Base-by-base conservation (phyloP, 768 basidiomycete species). In the Boletus pseudo-olivaceus region DNA sequence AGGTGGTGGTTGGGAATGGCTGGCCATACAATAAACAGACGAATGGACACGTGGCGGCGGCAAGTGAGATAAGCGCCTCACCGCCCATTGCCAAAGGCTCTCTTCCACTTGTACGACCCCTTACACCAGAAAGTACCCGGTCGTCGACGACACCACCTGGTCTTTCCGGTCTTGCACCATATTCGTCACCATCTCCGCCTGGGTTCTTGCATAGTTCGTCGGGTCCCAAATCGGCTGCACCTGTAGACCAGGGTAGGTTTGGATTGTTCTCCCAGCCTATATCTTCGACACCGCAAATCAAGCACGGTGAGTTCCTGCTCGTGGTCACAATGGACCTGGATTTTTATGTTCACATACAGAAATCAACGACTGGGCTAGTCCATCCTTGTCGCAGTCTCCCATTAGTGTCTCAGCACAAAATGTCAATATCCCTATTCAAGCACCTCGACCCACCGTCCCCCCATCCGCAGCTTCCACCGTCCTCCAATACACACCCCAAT, bases 1-100 rank as follows among this genome's bases (percentile, higher is more conserved):
- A 62, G 35, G 64, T 67, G 44, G 64, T 82, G 2, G 76, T 82
- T 10, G 81, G 81, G 11, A 72, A 70, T 41, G 76, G 77, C 10
- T 82, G 82, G 78, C 76, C 78, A n/a, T 67, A 69, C 38, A 70
- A 58, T 15, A 60, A 29, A 42, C 65, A 67, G 29, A 33, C 58
- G 17, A 69, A 69, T 14, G 72, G 71, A 38, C 62, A 65, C 27
- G 20, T 54, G n/a, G n/a, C 23, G 10, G 26, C 45, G 20, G 42
- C 51, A 26, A 44, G 33, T 32, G 38, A 49, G 32, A 49, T 47
- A 34, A 56, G 51, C 10, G 43, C 44, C 10, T 68, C 67, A 11
- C 68, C 62, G 6, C 55, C 60, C 15, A 6, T 32, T 27, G 1
- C 49, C 4, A 72, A 59, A 37, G 17, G 11, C 0, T 14, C 58